Evolutionary conservation across 1,284 basidiomycete species (phyloP).

Genomic region (Tilletia indica): DNA sequence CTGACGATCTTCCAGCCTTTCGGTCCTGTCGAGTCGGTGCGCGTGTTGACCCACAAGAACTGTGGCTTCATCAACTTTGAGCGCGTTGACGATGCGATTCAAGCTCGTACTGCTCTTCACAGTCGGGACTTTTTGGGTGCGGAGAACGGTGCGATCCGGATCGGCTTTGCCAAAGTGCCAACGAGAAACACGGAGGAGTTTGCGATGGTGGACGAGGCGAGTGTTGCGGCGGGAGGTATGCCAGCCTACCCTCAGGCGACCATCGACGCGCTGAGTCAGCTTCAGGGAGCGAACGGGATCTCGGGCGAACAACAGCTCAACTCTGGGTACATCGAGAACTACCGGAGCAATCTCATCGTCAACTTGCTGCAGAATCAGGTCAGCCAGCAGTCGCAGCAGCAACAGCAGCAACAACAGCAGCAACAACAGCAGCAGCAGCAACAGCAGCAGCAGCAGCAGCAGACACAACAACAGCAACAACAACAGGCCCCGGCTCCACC

Average conservation of each 20-base stretch:
- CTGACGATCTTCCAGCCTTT: conserved; percentile 88
- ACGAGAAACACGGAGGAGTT: conserved; percentile 25
- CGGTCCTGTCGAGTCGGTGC: conserved; percentile 91
- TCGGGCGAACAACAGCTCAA: conserved; percentile 86
- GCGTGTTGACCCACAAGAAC: conserved; percentile 93
- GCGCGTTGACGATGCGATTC: conserved; percentile 88
- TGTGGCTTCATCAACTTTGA: conserved; percentile 97
- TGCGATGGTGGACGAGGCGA: conserved; percentile 20
- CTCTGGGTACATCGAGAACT: conserved; percentile 86
- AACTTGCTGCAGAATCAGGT: conserved; percentile 70
- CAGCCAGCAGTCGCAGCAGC: conserved; percentile 12
- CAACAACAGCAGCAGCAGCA: not conserved
- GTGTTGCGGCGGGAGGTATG: not conserved
- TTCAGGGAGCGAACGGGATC: conserved; percentile 74
- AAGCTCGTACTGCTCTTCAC: conserved; percentile 89
- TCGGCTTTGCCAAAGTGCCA: conserved; percentile 93
- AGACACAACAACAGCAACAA: not conserved
- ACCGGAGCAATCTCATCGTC: conserved; percentile 81
- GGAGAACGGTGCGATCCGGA: conserved; percentile 90
- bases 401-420: not conserved
- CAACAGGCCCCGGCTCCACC: too few species aligned
- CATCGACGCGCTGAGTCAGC: conserved; percentile 33
- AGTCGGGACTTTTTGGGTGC: conserved; percentile 90
- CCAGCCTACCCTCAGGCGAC: conserved; percentile 24
- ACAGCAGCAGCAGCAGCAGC: not conserved